phyloP scores from a whole-genome alignment of 306 rosid genomes.

The Begonia peltatifolia region DNA sequence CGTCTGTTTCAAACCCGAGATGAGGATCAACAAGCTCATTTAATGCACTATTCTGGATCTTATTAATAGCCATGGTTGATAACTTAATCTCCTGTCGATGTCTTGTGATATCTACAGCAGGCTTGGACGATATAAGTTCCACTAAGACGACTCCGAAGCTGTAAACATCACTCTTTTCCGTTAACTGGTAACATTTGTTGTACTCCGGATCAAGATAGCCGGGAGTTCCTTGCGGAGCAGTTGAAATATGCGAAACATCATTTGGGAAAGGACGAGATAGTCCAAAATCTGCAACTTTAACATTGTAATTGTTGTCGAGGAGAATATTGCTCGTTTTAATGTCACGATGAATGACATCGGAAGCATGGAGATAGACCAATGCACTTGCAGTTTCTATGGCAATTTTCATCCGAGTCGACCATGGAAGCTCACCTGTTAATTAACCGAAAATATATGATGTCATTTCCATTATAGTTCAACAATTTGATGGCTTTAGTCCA shows the following conservation, averaged over 20 bases:
- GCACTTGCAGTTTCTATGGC: constrained; percentile 75
- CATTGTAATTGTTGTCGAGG: constrained; percentile 38
- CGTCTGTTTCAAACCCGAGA: constrained; percentile 55
- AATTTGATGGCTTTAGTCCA: too few species aligned
- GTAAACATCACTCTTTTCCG: constrained; percentile 64
- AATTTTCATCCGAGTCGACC: constrained; percentile 51
- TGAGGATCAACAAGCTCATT: constrained; percentile 48
- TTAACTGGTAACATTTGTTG: constrained; percentile 65
- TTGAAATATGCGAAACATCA: constrained; percentile 52
- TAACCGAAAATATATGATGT: too few species aligned
- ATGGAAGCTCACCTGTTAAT: constrained; percentile 20
- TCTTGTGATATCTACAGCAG: constrained; percentile 74
- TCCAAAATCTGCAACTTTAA: constrained; percentile 87
- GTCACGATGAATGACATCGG: constrained; percentile 66
- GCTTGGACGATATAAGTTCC: constrained; percentile 70
- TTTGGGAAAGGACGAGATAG: constrained; percentile 70
- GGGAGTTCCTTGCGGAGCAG: constrained; percentile 93
- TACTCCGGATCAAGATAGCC: constrained; percentile 90
- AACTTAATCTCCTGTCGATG: constrained; percentile 70
- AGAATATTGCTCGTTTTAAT: constrained; percentile 78
- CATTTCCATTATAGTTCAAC: too few species aligned
- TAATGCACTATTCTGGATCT: constrained; percentile 43
- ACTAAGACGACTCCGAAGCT: constrained; percentile 80
- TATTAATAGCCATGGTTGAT: constrained; percentile 62
- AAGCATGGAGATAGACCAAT: constrained; percentile 62